Evolutionary conservation across 2,329 filamentous ascomycete genomes (phyloP).

Genomic region (Trichophaea hybrida): DNA sequence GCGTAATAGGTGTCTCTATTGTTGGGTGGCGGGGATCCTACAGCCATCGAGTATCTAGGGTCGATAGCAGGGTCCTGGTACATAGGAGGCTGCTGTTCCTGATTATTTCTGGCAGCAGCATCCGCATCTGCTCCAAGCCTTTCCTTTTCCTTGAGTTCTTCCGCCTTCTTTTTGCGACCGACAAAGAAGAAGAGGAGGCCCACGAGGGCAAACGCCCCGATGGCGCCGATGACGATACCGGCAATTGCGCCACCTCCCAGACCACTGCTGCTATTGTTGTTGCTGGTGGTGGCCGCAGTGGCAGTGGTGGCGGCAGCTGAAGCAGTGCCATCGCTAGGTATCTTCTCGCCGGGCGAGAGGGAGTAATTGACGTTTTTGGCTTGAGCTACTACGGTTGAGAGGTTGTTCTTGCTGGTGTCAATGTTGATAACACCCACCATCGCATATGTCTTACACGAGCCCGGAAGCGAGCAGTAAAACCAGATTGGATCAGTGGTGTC

Average conservation of each 20-base stretch:
- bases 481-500: constrained; percentile 41
- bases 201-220: constrained; percentile 37
- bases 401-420: constrained; percentile 38
- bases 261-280: neutral
- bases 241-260: constrained; percentile 41
- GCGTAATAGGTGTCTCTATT: neutral
- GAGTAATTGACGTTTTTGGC: constrained; percentile 39
- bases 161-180: constrained; percentile 15
- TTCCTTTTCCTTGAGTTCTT: constrained; percentile 6
- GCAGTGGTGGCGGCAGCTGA: constrained; percentile 1
- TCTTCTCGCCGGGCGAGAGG: constrained; percentile 43
- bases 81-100: constrained; percentile 10
- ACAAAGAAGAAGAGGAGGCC: constrained; percentile 31
- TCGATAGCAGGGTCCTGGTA: constrained; percentile 10
- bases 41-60: constrained; percentile 8
- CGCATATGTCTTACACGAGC: constrained; percentile 47
- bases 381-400: constrained; percentile 36
- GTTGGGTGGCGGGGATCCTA: neutral
- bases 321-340: constrained; percentile 36
- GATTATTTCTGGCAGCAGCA: neutral
- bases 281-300: neutral
- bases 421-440: constrained; percentile 71
- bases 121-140: neutral
- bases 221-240: constrained; percentile 43
- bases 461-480: constrained; percentile 54